Base-by-base conservation (phyloP, 768 basidiomycete genomes). In the Hygrophorus russula region DNA sequence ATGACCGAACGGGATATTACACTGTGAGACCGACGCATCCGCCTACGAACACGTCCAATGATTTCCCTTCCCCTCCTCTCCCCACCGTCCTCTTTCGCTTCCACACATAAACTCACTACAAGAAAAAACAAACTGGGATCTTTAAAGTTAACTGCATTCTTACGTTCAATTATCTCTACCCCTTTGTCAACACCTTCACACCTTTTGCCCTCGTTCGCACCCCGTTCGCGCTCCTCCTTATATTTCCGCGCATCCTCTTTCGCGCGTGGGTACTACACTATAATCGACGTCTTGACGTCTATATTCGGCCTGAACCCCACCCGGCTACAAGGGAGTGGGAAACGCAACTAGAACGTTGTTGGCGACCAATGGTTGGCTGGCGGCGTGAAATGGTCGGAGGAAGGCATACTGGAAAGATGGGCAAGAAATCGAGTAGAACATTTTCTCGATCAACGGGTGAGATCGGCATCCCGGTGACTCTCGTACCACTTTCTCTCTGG, bases 1-100 rank as follows among this genome's bases (percentile, higher is more conserved):
- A 83, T 55, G 78, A 82, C 51, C 69, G 81, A 3, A 65, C 69
- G 17, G 81, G 82, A 0, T 79, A 65, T 55, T 85, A 84, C 60
- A 70, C 62, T 2, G 65, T 82, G 45, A 53, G 62, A 9, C 80
- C 81, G 3, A 57, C 60, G 34, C 60, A 63, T 39, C 48, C 69
- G 7, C 64, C 64, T 2, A 57, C 53, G 9, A 44, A 50, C 35
- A 20, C 48, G 45, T 29, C 35, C 19, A 19, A 27, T 4, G 54
- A 39, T n/a, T 35, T 5, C 24, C 33, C 36, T 10, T 24, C 38
- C n/a, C 49, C 42, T 8, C 56, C 51, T 27, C 63, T 29, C 31
- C 68, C 67, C n/a, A 51, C 54, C 34, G 59, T 76, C 11, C 67
- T 69, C 18, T 61, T 74, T 2, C 66, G 69, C 37, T 45, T 68